phyloP scores from a whole-genome alignment of 768 basidiomycete species.

The Chalciporus piperatus region DNA sequence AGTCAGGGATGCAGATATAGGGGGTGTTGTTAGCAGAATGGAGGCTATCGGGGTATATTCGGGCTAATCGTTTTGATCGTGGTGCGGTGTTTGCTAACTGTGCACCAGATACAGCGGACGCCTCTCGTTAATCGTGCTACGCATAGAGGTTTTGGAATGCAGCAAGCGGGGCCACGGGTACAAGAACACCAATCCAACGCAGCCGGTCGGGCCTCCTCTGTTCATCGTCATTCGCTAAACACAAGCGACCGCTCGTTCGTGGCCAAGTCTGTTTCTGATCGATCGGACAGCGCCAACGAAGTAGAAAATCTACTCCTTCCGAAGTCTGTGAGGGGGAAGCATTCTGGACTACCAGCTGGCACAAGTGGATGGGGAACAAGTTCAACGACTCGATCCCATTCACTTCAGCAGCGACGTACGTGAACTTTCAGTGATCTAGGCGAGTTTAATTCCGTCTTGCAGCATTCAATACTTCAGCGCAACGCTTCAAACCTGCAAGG shows the following conservation, averaged over 20 bases:
- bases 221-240: constrained; percentile 44
- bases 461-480: constrained; percentile 46
- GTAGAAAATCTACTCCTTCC: constrained; percentile 63
- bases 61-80: neutral
- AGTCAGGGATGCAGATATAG: constrained; percentile 41
- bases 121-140: constrained; percentile 54
- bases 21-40: constrained; percentile 61
- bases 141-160: constrained; percentile 31
- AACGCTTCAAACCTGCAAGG: constrained; percentile 48
- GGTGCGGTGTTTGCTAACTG: constrained; percentile 1
- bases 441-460: neutral
- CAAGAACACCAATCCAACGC: constrained; percentile 25
- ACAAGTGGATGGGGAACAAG: constrained; percentile 39
- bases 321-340: constrained; percentile 19
- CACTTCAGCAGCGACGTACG: constrained; percentile 28
- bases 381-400: constrained; percentile 19
- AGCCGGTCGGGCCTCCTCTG: constrained; percentile 21
- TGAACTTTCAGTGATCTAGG: neutral
- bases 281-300: constrained; percentile 66
- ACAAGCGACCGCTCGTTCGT: constrained; percentile 41
- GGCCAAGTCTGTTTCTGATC: constrained; percentile 49
- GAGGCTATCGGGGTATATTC: constrained; percentile 55
- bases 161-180: constrained; percentile 31
- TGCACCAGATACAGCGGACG: constrained; percentile 62
- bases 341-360: constrained; percentile 17